Base-by-base conservation (phyloP, 495 filamentous ascomycete species). In the Daldinia childiae region DNA sequence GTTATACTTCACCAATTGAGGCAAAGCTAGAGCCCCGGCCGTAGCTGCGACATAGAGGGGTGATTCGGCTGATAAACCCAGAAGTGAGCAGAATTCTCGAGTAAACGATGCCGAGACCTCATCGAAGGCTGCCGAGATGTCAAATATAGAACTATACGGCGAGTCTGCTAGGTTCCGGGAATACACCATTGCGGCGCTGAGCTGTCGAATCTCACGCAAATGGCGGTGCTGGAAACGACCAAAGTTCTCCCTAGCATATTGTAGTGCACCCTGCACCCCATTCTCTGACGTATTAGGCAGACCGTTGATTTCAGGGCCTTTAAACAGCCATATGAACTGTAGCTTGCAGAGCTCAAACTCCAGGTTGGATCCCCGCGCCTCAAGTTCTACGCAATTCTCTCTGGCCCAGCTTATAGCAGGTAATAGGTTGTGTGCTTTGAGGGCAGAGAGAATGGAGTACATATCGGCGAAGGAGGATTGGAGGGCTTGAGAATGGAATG, bases 321-420 rank as follows among this genome's bases (percentile, higher is more conserved):
- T 81, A 83, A 91, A 98, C 0, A 97, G 86, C 88, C 90, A 93
- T 45, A 98, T 85, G 74, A 91, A 98, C 66, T 96, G 91, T 26
- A 98, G 82, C 39, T 91, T 90, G 79, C 88, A 90, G 4, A 99
- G 89, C 55, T 99, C 95, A 58, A 97, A 99, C 76, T 98, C 95
- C 2, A 99, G 87, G 69, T 96, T 97, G 70, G 91, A 94, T 4
- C 95, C 96, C 43, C 95, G 86, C 1, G 86, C 85, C 71, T 97
- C 93, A 26, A 99, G 83, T 24, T 87, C 82, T 15, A 77, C 77
- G 41, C 88, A 89, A 69, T 97, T 89, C 2, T 84, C 77, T 15
- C 90, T 82, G 0, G 96, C 91, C 95, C 95, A 99, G 61, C 86
- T 78, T 21, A 98, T 98, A 2, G 95, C 95, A 0, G 93, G 93